A percentile compares a stretch with the other conserved stretches of the same genome.
phyloP scores from a whole-genome alignment of 192 early-diverging fungal genomes.

The Umbelopsis isabellina region DNA sequence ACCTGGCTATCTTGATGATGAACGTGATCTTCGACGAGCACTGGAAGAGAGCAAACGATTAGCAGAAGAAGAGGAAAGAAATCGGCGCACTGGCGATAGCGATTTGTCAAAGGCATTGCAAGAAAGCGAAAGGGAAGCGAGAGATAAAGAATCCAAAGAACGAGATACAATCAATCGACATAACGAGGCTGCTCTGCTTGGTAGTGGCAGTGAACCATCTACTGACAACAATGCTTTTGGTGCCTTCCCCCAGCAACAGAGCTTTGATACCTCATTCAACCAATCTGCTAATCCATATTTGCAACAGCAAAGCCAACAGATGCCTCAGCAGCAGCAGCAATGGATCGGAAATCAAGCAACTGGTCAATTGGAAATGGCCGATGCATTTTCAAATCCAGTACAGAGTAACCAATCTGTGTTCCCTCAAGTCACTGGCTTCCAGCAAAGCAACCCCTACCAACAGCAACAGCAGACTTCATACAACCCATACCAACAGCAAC shows the following conservation, averaged over 20 bases:
- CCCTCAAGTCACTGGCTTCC: slow-evolving; percentile 4
- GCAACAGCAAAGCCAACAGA: slow-evolving; percentile 27
- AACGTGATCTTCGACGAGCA: slow-evolving; percentile 77
- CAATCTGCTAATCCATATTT: slow-evolving; percentile 30
- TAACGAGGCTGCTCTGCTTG: slow-evolving; percentile 29
- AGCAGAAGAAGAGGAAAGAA: slow-evolving; percentile 53
- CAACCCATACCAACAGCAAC: slow-evolving; percentile 18
- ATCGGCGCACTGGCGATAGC: slow-evolving; percentile 26
- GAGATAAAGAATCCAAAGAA: slow-evolving; percentile 36
- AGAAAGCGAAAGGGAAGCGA: slow-evolving; percentile 38
- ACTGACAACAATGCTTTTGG: not conserved
- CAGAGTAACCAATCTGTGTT: not conserved
- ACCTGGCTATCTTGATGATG: slow-evolving; percentile 67
- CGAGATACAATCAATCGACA: slow-evolving; percentile 22
- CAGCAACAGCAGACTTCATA: slow-evolving; percentile 31
- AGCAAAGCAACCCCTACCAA: slow-evolving; percentile 37
- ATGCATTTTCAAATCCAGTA: slow-evolving; percentile 12
- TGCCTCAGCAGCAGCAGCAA: slow-evolving; percentile 32
- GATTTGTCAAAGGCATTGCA: slow-evolving; percentile 38
- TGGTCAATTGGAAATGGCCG: not conserved
- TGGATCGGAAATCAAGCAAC: slow-evolving; percentile 20
- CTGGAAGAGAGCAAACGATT: slow-evolving; percentile 81
- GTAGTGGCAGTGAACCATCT: slow-evolving; percentile 2
- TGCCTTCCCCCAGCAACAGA: slow-evolving; percentile 29
- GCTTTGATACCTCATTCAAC: slow-evolving; percentile 1